Evolutionary conservation across 192 early-diverging fungal species (phyloP).

Genomic region (Linnemannia elongata): DNA sequence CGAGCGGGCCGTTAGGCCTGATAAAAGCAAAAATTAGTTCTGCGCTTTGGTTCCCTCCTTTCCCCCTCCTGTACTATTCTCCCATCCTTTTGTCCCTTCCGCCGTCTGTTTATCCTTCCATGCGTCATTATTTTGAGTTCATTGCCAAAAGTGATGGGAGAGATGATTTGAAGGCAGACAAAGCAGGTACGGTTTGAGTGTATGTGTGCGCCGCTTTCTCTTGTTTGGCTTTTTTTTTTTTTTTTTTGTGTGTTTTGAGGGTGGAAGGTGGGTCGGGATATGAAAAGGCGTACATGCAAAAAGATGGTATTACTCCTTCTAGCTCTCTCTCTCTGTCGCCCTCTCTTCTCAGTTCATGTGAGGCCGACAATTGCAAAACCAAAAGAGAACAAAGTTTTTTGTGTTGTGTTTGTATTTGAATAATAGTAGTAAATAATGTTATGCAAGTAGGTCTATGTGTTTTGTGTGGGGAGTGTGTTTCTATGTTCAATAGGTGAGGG

Average conservation of each 20-base stretch:
- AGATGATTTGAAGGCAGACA: neutral
- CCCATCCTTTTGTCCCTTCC: neutral
- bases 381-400: neutral
- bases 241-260: no score
- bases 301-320: no score
- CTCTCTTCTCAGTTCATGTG: no score
- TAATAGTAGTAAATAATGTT: neutral
- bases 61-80: no score
- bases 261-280: no score
- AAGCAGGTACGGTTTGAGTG: no score
- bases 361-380: neutral
- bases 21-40: neutral
- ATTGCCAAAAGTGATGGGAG: neutral
- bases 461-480: neutral
- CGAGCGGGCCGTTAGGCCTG: neutral
- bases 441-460: neutral
- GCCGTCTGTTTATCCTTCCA: neutral
- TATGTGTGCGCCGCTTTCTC: no score
- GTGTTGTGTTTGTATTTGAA: neutral
- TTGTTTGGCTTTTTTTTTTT: no score
- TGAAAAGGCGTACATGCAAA: no score
- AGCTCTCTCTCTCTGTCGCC: no score
- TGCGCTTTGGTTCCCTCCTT: neutral
- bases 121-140: neutral
- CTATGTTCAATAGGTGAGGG: constrained; percentile 4